Evolutionary conservation across 768 basidiomycete genomes (phyloP).

Genomic region (Lactarius vividus): DNA sequence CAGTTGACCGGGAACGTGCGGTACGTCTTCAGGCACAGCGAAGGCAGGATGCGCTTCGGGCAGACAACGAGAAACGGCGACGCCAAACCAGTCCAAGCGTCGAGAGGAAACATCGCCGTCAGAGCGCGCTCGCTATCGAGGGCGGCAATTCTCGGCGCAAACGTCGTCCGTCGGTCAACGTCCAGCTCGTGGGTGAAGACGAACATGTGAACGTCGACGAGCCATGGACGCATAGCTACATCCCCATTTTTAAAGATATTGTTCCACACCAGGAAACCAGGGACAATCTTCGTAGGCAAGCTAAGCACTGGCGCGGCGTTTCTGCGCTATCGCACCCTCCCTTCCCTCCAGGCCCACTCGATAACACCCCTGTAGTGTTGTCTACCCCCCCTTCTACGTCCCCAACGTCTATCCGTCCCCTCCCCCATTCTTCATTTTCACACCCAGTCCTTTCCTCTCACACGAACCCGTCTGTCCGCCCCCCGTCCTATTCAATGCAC

Average conservation of each 20-base stretch:
- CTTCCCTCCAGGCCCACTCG: slow-evolving; percentile 34
- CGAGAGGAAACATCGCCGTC: slow-evolving; percentile 39
- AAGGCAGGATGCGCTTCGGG: slow-evolving; percentile 32
- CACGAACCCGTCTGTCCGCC: slow-evolving; percentile 45
- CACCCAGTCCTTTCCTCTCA: slow-evolving; percentile 39
- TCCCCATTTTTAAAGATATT: slow-evolving; percentile 47
- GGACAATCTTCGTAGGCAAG: slow-evolving; percentile 53
- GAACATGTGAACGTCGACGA: slow-evolving; percentile 51
- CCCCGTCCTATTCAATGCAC: slow-evolving; percentile 63
- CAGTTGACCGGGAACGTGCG: slow-evolving; percentile 49
- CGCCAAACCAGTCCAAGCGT: slow-evolving; percentile 40
- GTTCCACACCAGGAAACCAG: slow-evolving; percentile 44
- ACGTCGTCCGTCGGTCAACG: slow-evolving; percentile 40
- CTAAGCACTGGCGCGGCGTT: slow-evolving; percentile 64
- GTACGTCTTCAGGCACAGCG: slow-evolving; percentile 45
- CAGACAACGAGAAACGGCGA: slow-evolving; percentile 30
- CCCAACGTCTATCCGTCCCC: slow-evolving; percentile 34
- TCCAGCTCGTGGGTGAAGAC: slow-evolving; percentile 38
- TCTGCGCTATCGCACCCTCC: slow-evolving; percentile 47
- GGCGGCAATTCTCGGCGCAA: slow-evolving; percentile 39
- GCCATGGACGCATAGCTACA: slow-evolving; percentile 45
- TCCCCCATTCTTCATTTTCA: slow-evolving; percentile 35
- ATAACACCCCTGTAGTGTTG: slow-evolving; percentile 38
- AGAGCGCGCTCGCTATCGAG: slow-evolving; percentile 38
- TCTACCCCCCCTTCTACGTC: slow-evolving; percentile 30